Conservation (phyloP, 768 basidiomycete genomes). For the Tubosaeta sp. region DNA sequence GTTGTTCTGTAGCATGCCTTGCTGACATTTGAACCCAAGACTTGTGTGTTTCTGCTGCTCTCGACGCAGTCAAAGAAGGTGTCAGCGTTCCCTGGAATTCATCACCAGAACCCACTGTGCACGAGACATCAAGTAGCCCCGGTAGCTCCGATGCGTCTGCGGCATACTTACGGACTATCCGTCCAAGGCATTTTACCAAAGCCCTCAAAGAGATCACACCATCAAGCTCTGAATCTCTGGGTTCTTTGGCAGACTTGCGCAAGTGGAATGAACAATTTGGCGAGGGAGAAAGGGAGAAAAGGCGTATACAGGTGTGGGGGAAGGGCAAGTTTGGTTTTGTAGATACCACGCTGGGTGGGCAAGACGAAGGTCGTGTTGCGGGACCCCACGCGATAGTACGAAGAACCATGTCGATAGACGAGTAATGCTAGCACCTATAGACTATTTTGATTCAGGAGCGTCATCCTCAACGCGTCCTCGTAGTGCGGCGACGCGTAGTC, state of each 20-base stretch:
- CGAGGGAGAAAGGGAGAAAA: slow-evolving; percentile 68
- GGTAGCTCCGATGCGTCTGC: slow-evolving; percentile 3
- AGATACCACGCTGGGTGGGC: slow-evolving; percentile 34
- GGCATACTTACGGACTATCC: slow-evolving; percentile 38
- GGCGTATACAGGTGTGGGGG: slow-evolving; percentile 75
- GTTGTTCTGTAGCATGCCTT: neutral
- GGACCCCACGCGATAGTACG: slow-evolving; percentile 13
- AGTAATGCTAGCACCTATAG: slow-evolving; percentile 16
- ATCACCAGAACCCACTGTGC: slow-evolving; percentile 3
- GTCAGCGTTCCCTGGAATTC: slow-evolving; percentile 74
- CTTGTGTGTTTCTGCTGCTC: slow-evolving; percentile 86
- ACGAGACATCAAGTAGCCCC: neutral
- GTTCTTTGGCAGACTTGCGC: slow-evolving; percentile 67
- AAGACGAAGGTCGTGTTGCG: slow-evolving; percentile 44
- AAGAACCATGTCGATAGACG: slow-evolving; percentile 23
- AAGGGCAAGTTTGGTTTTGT: slow-evolving; percentile 86
- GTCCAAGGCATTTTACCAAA: slow-evolving; percentile 67
- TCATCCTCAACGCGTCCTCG: slow-evolving; percentile 13
- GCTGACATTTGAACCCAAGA: slow-evolving; percentile 44
- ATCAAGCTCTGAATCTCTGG: slow-evolving; percentile 78
- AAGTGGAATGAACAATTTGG: slow-evolving; percentile 96
- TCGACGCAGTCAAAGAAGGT: slow-evolving; percentile 86
- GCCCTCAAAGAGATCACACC: slow-evolving; percentile 89
- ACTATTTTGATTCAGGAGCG: neutral
- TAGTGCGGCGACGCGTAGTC: slow-evolving; percentile 17